phyloP scores from a whole-genome alignment of 306 rosid genomes.

The Pachyrhizus erosus region DNA sequence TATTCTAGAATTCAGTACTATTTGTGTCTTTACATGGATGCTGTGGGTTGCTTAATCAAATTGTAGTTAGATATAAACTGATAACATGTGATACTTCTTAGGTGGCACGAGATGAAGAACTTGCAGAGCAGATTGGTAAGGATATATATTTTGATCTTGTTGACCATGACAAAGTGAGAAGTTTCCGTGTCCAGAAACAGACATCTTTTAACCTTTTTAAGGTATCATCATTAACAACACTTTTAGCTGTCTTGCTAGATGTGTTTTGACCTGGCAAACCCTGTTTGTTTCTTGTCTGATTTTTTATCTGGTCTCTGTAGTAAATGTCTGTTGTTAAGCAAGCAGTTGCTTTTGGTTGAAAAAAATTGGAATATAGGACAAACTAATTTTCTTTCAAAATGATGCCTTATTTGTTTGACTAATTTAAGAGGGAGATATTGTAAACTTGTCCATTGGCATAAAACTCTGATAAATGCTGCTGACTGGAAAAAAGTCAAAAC shows the following conservation, averaged over 20 bases:
- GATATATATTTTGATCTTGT: conserved; percentile 93
- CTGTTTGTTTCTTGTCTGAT: not conserved
- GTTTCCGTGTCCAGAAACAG: conserved; percentile 87
- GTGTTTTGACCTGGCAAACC: not conserved
- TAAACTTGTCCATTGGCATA: not conserved
- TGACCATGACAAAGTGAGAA: conserved; percentile 90
- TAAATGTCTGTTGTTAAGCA: not conserved
- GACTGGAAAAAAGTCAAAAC: not conserved
- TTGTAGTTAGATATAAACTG: conserved; percentile 20
- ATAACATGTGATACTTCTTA: conserved; percentile 41
- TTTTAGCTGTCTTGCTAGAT: conserved; percentile 14
- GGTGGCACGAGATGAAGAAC: conserved; percentile 90
- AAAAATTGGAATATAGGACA: not conserved
- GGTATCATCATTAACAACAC: conserved; percentile 53
- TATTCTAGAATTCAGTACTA: conserved; percentile 29
- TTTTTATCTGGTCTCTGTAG: not conserved
- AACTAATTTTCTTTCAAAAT: not conserved
- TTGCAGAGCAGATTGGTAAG: conserved; percentile 81
- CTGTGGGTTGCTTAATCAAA: conserved; percentile 18
- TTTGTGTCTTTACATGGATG: conserved; percentile 9
- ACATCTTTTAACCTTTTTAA: conserved; percentile 71
- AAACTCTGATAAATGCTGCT: not conserved
- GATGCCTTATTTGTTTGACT: not conserved
- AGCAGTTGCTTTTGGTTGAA: not conserved
- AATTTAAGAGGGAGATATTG: not conserved